Base-by-base conservation (phyloP, 768 basidiomycete genomes). In the Xerocomellus chrysenteron region DNA sequence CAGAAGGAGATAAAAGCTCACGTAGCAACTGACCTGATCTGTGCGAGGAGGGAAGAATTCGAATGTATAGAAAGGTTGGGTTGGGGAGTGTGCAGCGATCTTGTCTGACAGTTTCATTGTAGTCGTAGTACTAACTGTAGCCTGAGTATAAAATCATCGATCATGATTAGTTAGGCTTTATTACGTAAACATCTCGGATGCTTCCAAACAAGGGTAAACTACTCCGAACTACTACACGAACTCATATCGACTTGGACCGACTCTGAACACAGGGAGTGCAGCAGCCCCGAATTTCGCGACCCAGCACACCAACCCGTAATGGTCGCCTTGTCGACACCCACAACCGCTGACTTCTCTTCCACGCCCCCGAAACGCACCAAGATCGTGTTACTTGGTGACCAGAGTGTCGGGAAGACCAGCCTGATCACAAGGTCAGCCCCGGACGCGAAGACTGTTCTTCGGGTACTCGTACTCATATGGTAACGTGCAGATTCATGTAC, bases 31-130 rank as follows among this genome's bases (percentile, higher is more conserved):
- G 19, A 89, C 91, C 81, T 92, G 87, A 72, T 92, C 89, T 47
- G 96, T 98, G 56, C 92, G 83, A 13, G 96, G 96, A 14, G 96
- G 96, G 68, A 98, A 98, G 81, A 97, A 97, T 71, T 98, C 96
- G 71, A 96, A 92, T 0, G 91, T 93, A 68, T 86, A 97, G 74
- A 92, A 96, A 0, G 93, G 91, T n/a, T 66, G 75, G 2, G 70
- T 54, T 10, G 77, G 64, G 26, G 70, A 57, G 44, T 79, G 76
- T 5, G 71, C 58, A 3, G 74, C 67, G 56, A 97, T 84, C 67
- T 88, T 88, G 58, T 90, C 83, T 2, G 80, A 78, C 49, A 96
- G 69, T 74, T 89, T 92, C 90, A 92, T 91, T 47, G 56, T 48
- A 33, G 41, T 52, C 32, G 47, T 51, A 10, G 40, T 19, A 21